Percentiles rank a stretch among this genome's conserved stretches.
Evolutionary conservation across 495 filamentous ascomycete species (phyloP).

Genomic region (Neurospora sublineolata): DNA sequence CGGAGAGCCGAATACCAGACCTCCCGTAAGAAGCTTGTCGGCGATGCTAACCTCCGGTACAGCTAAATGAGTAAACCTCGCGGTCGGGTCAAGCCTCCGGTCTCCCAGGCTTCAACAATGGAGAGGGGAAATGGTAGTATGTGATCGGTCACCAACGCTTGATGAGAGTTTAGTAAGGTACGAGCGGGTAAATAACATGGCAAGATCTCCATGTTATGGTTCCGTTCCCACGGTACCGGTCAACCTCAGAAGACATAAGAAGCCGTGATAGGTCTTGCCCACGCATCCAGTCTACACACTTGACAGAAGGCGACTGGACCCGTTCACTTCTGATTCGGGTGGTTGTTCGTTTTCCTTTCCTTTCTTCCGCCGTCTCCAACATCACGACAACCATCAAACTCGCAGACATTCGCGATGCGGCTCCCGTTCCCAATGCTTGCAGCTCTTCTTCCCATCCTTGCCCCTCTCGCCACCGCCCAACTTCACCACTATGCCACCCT

Average conservation of each 20-base stretch:
- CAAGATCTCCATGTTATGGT: not conserved
- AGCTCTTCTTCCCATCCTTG: constrained; percentile 5
- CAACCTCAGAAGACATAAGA: not conserved
- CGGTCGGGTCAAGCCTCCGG: not conserved
- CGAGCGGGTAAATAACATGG: not conserved
- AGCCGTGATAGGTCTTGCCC: not conserved
- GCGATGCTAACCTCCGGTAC: not conserved
- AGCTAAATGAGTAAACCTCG: not conserved
- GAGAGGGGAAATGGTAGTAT: not conserved
- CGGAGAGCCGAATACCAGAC: not conserved
- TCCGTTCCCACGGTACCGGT: not conserved
- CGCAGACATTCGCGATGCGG: constrained; percentile 2
- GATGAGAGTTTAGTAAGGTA: not conserved
- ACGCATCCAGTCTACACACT: not conserved
- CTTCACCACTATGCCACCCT: constrained; percentile 28
- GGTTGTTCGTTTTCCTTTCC: not conserved
- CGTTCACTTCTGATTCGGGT: not conserved
- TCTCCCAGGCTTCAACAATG: not conserved
- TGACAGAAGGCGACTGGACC: not conserved
- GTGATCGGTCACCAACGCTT: not conserved
- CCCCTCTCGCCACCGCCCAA: constrained; percentile 16
- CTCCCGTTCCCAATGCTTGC: constrained; percentile 3
- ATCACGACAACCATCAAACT: not conserved
- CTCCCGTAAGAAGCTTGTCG: not conserved
- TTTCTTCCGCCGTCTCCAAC: not conserved